Conservation (phyloP, 352 stramenopile genomes). For the Phytophthora litchii region DNA sequence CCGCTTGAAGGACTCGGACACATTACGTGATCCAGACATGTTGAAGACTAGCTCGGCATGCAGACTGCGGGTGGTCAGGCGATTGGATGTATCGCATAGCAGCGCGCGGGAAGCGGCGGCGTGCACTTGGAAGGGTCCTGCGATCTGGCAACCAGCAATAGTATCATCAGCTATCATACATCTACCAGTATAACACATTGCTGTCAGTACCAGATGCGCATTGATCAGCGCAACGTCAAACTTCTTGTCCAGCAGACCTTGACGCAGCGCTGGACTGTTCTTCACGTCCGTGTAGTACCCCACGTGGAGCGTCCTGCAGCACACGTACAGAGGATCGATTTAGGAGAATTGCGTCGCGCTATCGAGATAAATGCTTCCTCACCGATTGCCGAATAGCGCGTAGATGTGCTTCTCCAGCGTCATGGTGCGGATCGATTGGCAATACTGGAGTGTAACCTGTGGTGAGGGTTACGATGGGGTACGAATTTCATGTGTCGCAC, state of each 20-base stretch:
- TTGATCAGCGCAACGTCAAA: slow-evolving; percentile 80
- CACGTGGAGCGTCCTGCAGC: slow-evolving; percentile 70
- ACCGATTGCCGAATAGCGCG: slow-evolving; percentile 72
- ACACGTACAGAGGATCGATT: neutral
- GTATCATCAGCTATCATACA: neutral
- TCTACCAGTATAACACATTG: slow-evolving; percentile 7
- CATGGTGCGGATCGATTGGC: slow-evolving; percentile 16
- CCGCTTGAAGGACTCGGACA: slow-evolving; percentile 81
- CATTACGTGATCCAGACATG: slow-evolving; percentile 82
- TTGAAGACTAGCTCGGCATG: slow-evolving; percentile 89
- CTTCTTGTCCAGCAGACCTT: slow-evolving; percentile 65
- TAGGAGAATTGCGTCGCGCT: neutral
- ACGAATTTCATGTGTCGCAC: no score
- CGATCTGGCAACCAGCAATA: slow-evolving; percentile 47
- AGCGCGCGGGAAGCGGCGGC: slow-evolving; percentile 72
- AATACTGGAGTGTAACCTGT: no score
- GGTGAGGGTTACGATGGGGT: no score
- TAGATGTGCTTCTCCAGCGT: slow-evolving; percentile 67
- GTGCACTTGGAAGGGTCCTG: slow-evolving; percentile 79
- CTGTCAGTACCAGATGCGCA: slow-evolving; percentile 54
- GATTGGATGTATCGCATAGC: slow-evolving; percentile 60
- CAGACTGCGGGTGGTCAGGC: slow-evolving; percentile 75
- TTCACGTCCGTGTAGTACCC: slow-evolving; percentile 77
- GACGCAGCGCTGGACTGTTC: slow-evolving; percentile 63
- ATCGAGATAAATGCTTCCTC: neutral